phyloP scores from a whole-genome alignment of 73 alveolate genomes.

The Uronychia binucleata region DNA sequence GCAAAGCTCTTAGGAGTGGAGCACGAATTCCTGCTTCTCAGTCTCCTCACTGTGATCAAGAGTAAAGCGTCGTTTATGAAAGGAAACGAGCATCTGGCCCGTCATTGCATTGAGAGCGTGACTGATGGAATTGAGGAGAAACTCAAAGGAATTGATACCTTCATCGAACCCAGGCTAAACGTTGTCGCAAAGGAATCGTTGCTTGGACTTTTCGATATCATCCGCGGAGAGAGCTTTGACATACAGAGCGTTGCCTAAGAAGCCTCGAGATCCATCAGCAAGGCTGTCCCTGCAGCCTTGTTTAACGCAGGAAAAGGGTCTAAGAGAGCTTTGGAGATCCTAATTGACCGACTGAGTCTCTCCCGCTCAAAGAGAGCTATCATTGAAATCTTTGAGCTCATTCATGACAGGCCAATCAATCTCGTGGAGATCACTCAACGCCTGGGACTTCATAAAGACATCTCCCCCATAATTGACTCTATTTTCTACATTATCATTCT shows the following conservation, averaged over 20 bases:
- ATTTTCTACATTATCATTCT: no score
- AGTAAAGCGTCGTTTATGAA: background rate
- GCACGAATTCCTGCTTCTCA: background rate
- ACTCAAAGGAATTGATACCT: background rate
- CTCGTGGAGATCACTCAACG: no score
- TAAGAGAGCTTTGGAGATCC: background rate
- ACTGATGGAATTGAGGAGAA: background rate
- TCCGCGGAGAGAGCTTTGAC: background rate
- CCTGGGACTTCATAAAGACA: no score
- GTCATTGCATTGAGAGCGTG: background rate
- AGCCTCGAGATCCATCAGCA: background rate
- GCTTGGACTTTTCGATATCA: background rate
- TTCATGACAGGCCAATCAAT: no score
- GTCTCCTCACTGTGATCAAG: background rate
- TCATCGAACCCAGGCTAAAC: background rate
- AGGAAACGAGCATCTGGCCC: background rate
- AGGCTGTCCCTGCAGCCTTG: background rate
- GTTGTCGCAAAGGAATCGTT: background rate
- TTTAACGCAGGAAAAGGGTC: background rate
- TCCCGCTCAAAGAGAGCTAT: background rate
- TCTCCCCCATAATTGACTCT: no score
- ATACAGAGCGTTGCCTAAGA: background rate
- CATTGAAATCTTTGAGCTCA: background rate
- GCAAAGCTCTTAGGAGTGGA: constrained; percentile 1
- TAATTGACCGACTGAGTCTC: background rate